Evolutionary conservation across 2,329 filamentous ascomycete species (phyloP), one percentile per base, ranked within the genome.

Genomic region (Apiospora sp.): DNA sequence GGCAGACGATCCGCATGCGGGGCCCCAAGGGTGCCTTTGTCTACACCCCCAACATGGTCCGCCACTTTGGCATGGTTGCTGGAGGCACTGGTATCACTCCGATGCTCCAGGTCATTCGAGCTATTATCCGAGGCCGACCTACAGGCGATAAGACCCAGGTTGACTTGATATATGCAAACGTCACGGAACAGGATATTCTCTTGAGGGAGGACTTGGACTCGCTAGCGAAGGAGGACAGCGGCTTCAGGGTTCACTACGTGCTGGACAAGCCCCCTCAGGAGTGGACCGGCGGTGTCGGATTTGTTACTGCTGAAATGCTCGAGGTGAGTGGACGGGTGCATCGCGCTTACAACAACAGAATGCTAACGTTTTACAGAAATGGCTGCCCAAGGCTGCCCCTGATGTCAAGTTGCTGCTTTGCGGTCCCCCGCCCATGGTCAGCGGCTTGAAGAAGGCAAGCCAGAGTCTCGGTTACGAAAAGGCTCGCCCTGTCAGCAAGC

Each of bases 1-100:
- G 96, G 74, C 91, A 97, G 84, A 92, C 89, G 74, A 96, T 99
- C 88, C 94, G 94, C 82, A 92, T 98, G 79, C 92, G 91, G 79
- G 96, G 96, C 13, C 96, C 96, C 84, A 98, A 98, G 89, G 96
- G 96, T 78, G 96, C 96, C 78, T 98, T 99, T 89, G 94, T 97
- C 75, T 99, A 99, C 87, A 94, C 92, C 24, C 95, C 96, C 78
- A 98, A 98, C 88, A 96, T 99, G 93, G 94, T 96, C 78, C 92
- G 94, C 76, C 94, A 94, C 84, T 97, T 99, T 78, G 96, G 95
- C 81, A 99, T 99, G 96, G 94, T 99, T 81, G 95, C 96, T 75
- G 96, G 96, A 77, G 96, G 96, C 76, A 98, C 96, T 46, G 96
- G 96, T 78, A 98, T 99, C 83, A 98, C 96, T 13, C 96, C 96